Evolutionary conservation across 371 early-diverging fungal species (phyloP).

Genomic region (Mycotypha africana): DNA sequence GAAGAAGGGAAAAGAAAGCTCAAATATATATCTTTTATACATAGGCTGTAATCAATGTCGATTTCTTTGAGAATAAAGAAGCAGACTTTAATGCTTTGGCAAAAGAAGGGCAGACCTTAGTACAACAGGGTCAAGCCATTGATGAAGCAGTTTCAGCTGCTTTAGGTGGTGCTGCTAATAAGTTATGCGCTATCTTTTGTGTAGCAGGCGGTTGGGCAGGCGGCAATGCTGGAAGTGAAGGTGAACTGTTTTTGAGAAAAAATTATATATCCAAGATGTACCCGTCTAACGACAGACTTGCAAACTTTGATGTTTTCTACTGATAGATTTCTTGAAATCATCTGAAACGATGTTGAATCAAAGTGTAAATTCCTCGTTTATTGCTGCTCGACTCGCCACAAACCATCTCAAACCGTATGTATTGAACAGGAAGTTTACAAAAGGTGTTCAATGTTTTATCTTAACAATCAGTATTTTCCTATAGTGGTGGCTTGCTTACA

Average conservation of each 20-base stretch:
- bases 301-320: too few relatives aligned
- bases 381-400: conserved; percentile 81
- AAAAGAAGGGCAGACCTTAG: conserved; percentile 34
- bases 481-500: conserved; percentile 74
- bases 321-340: conserved; percentile 63
- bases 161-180: conserved; percentile 24
- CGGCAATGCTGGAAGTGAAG: conserved; percentile 74
- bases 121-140: conserved; percentile 58
- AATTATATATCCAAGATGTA: too few relatives aligned
- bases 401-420: conserved; percentile 65
- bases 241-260: conserved; percentile 28
- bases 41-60: conserved; percentile 76
- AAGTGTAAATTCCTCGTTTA: conserved; percentile 76
- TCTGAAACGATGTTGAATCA: conserved; percentile 77
- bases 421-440: background rate
- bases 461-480: background rate
- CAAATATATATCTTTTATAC: conserved; percentile 1
- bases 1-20: too few relatives aligned
- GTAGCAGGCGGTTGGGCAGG: conserved; percentile 98
- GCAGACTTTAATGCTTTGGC: conserved; percentile 70
- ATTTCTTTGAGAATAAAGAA: conserved; percentile 65
- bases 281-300: background rate
- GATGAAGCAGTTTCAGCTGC: conserved; percentile 26
- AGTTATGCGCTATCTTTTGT: conserved; percentile 82
- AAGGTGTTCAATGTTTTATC: background rate